Base-by-base conservation (phyloP, 306 rosid genomes). In the Malus sylvestris region DNA sequence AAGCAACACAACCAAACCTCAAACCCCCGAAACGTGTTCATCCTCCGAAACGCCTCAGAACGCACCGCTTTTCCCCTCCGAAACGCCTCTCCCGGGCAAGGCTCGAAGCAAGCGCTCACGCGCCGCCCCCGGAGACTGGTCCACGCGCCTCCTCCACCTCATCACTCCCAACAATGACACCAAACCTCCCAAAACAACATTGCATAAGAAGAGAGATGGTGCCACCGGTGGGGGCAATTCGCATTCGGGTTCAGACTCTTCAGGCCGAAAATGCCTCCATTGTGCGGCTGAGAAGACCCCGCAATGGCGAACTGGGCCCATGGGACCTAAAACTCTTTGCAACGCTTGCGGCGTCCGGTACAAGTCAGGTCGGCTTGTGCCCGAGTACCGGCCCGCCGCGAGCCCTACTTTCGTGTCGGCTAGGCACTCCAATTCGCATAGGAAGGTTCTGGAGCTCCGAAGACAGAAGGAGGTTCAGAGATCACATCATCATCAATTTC, bases 21-120 rank as follows among this genome's bases (percentile, higher is more conserved):
- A 81, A 55, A 87, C 97, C 0, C 86, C 96, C 35, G 99, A 96
- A 49, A 90, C 98, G 0, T 90, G 92, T 0, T 95, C 97, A 7
- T 90, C 98, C 61, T 88, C 96, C 55, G 97, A 88, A 70, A 85
- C 97, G 23, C 85, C 8, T 6, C 85, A 88, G 14, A 91, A 82
- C 82, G 85, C 88, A 1, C 87, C 91, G 40, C 81, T 86, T 51
- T 90, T 92, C 83, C 87, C 73, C 19, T 66, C 85, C 57, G 97
- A 95, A 71, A 90, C 90, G 5, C 98, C 97, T 10, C 92, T 88
- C 25, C 98, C 98, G 0, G 97, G 97, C 16, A 96, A 96, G 38
- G 98, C 99, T 1, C 84, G 99, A 0, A 96, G 99, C 93, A 96
- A 92, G 85, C 97, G 99, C 2, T 88, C 96, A 60, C 97, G 99